Percentiles rank a stretch among this genome's conserved stretches.
phyloP scores from a whole-genome alignment of 768 basidiomycete genomes.

The Cyclocybe cylindracea region DNA sequence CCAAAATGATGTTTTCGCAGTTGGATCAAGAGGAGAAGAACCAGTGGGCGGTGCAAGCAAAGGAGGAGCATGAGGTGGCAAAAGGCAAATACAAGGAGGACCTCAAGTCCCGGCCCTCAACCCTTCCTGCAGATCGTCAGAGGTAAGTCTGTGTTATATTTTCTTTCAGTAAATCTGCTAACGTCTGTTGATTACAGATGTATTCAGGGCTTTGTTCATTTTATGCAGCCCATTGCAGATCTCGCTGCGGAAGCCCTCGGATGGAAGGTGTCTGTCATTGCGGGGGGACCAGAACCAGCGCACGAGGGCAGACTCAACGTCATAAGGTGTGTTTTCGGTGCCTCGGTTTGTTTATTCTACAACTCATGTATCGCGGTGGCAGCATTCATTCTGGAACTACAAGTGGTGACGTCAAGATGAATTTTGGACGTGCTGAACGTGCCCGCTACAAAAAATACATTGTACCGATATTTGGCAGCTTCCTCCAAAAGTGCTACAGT shows the following conservation, averaged over 20 bases:
- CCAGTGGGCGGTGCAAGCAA: too few species aligned
- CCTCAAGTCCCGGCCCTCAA: background rate
- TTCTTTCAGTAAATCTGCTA: too few species aligned
- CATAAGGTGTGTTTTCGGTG: slow-evolving; percentile 5
- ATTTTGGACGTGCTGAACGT: slow-evolving; percentile 11
- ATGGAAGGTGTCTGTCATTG: slow-evolving; percentile 11
- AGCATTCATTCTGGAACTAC: slow-evolving; percentile 18
- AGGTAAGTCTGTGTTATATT: too few species aligned
- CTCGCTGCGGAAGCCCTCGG: slow-evolving; percentile 4
- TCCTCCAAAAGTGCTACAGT: slow-evolving; percentile 13
- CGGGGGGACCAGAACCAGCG: slow-evolving; percentile 14
- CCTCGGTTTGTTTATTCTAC: too few species aligned
- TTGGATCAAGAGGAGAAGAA: background rate
- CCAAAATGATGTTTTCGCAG: background rate
- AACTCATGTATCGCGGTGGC: too few species aligned
- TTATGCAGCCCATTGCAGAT: slow-evolving; percentile 9
- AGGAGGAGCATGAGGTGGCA: too few species aligned
- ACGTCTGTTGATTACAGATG: too few species aligned
- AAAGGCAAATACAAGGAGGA: too few species aligned
- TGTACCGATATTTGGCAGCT: slow-evolving; percentile 8
- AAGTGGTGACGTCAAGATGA: slow-evolving; percentile 14
- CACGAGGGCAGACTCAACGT: slow-evolving; percentile 8
- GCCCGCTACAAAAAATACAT: slow-evolving; percentile 7
- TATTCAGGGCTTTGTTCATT: background rate
- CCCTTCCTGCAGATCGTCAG: slow-evolving; percentile 3